Percentiles rank a stretch among this genome's conserved stretches.
phyloP scores from a whole-genome alignment of 257 asterid species.

The Solanum acaule region DNA sequence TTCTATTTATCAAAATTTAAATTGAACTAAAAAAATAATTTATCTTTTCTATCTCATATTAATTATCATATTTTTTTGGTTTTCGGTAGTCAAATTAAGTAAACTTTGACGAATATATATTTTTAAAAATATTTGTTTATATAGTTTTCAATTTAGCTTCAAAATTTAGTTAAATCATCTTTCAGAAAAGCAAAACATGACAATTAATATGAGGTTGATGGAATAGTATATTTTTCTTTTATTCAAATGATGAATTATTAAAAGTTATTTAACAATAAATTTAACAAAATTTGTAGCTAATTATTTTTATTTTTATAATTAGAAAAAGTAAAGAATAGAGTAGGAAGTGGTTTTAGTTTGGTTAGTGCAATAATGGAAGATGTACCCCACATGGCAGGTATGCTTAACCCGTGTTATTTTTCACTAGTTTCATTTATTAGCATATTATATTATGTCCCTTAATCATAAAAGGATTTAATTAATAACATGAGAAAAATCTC shows the following conservation, averaged over 20 bases:
- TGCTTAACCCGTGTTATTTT: background rate
- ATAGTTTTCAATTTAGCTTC: background rate
- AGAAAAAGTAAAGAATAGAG: background rate
- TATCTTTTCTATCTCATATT: too few species aligned
- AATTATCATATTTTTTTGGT: too few species aligned
- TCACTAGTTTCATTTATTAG: background rate
- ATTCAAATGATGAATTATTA: background rate
- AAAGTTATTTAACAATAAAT: background rate
- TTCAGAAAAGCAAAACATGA: background rate
- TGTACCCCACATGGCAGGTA: background rate
- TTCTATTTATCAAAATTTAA: background rate
- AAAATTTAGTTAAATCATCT: background rate
- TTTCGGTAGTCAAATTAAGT: too few species aligned
- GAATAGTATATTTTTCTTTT: background rate
- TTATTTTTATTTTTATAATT: background rate
- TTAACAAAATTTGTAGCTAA: background rate
- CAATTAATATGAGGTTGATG: background rate
- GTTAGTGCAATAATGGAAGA: background rate
- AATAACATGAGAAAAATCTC: too few species aligned
- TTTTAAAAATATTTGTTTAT: too few species aligned
- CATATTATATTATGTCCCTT: background rate
- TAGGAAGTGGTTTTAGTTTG: background rate
- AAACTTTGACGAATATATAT: background rate
- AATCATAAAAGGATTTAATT: background rate
- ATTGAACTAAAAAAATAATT: background rate